Conservation (phyloP, 1,284 basidiomycete species). For the Ganoderma lucidum region DNA sequence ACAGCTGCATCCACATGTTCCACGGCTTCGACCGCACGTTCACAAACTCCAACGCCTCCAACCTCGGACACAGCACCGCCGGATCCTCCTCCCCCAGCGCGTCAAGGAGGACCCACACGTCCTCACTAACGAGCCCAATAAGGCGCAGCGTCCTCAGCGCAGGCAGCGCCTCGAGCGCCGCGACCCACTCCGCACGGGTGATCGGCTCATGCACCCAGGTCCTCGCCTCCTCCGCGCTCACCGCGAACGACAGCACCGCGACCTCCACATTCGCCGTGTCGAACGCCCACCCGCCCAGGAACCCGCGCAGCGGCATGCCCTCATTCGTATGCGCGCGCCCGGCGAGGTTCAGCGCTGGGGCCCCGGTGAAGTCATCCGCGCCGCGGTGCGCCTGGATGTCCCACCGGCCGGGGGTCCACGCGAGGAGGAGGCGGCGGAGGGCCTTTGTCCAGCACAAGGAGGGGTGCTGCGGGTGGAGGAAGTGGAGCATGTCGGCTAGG, state of each 20-base stretch:
- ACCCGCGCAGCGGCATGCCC: background rate
- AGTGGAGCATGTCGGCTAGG: background rate
- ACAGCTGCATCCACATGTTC: background rate
- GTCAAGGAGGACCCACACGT: background rate
- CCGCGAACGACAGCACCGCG: slow-evolving; percentile 11
- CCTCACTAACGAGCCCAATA: slow-evolving; percentile 11
- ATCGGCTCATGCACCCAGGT: background rate
- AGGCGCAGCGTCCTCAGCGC: slow-evolving; percentile 17
- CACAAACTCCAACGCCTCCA: slow-evolving; percentile 22
- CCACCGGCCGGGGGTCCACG: background rate
- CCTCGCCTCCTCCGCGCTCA: background rate
- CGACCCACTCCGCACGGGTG: background rate
- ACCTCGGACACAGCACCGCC: slow-evolving; percentile 4
- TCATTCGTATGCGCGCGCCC: background rate
- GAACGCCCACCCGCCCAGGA: slow-evolving; percentile 16
- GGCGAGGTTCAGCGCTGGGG: slow-evolving; percentile 4
- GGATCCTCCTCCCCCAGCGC: background rate
- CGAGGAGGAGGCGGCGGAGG: background rate
- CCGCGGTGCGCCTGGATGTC: background rate
- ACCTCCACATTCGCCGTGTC: slow-evolving; percentile 17
- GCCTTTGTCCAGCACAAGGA: background rate
- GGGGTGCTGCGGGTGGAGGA: background rate
- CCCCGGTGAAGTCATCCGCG: background rate
- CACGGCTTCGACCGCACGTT: slow-evolving; percentile 1
- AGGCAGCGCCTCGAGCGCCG: slow-evolving; percentile 12